Evolutionary conservation across 805 yeast genomes (phyloP).

Genomic region (Monosporozyma servazzii): DNA sequence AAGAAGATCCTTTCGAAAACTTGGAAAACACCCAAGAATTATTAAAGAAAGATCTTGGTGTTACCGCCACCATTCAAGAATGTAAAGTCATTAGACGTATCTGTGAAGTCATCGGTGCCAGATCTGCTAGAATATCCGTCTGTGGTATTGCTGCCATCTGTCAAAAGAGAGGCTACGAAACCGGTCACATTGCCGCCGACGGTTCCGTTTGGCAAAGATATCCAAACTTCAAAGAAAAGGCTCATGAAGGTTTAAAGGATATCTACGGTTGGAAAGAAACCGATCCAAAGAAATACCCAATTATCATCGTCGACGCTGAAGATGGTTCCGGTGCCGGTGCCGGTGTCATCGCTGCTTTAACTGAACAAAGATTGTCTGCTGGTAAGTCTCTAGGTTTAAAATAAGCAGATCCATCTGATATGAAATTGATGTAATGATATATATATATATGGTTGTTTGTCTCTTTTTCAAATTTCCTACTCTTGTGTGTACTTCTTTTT

Average conservation of each 20-base stretch:
- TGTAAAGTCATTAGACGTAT: slow-evolving; percentile 71
- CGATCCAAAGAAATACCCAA: slow-evolving; percentile 52
- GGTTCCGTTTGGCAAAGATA: slow-evolving; percentile 91
- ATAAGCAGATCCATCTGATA: slow-evolving; percentile 1
- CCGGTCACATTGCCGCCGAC: slow-evolving; percentile 89
- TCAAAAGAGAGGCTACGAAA: slow-evolving; percentile 65
- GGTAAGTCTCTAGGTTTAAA: slow-evolving; percentile 55
- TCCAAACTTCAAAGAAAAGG: slow-evolving; percentile 83
- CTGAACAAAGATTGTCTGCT: slow-evolving; percentile 62
- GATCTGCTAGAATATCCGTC: slow-evolving; percentile 84
- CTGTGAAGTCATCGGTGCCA: slow-evolving; percentile 78
- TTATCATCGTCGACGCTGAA: slow-evolving; percentile 81
- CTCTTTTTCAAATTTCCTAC: background rate
- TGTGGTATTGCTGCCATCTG: slow-evolving; percentile 94
- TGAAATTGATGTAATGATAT: background rate
- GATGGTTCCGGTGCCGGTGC: slow-evolving; percentile 99
- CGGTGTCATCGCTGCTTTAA: slow-evolving; percentile 91
- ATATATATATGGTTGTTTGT: background rate
- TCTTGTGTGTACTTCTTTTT: background rate
- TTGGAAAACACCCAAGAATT: slow-evolving; percentile 60
- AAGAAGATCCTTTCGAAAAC: slow-evolving; percentile 80
- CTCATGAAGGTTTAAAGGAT: slow-evolving; percentile 78
- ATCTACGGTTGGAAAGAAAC: slow-evolving; percentile 66
- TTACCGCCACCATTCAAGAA: slow-evolving; percentile 67
- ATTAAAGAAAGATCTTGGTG: slow-evolving; percentile 47